phyloP scores from a whole-genome alignment of 2,329 filamentous ascomycete genomes.

The Colletotrichum cuscutae region DNA sequence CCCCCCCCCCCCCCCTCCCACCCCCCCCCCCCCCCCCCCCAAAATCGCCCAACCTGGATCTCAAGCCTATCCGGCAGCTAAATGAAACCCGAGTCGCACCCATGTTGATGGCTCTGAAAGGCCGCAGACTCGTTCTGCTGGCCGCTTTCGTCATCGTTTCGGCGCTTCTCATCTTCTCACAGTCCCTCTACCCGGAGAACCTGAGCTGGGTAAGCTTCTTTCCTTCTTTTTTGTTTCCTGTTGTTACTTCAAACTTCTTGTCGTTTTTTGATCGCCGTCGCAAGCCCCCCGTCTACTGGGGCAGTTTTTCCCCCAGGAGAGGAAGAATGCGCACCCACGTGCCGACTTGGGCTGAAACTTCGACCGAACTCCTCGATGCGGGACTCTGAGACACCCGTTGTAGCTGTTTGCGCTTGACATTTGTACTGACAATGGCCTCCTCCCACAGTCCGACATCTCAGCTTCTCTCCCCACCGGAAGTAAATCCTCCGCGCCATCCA shows the following conservation, averaged over 20 bases:
- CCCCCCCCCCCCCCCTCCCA: no score
- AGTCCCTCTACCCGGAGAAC: conserved; percentile 27
- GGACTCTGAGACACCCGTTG: conserved; percentile 15
- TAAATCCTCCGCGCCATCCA: conserved; percentile 17
- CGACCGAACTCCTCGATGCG: conserved; percentile 20
- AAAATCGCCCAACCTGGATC: conserved; percentile 20
- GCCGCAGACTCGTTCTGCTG: conserved; percentile 32
- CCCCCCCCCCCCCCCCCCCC: conserved; percentile 2
- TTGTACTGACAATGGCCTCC: conserved; percentile 25
- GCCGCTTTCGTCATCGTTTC: conserved; percentile 20
- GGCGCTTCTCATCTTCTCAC: conserved; percentile 30
- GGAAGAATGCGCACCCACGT: conserved; percentile 17
- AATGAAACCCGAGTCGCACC: conserved; percentile 29
- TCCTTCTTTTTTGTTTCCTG: background rate
- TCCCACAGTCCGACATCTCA: conserved; percentile 28
- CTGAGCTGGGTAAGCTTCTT: conserved; percentile 32
- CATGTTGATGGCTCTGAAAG: conserved; percentile 33
- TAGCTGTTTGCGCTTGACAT: conserved; percentile 1
- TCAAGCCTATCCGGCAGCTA: conserved; percentile 30
- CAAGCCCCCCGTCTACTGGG: background rate
- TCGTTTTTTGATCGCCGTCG: conserved; percentile 11
- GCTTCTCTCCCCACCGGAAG: conserved; percentile 30
- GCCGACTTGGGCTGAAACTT: conserved; percentile 25
- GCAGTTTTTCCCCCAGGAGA: background rate
- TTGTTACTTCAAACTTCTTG: conserved; percentile 5